Evolutionary conservation across 78 protist genomes (phyloP).

Genomic region (Protostelium mycophagum): DNA sequence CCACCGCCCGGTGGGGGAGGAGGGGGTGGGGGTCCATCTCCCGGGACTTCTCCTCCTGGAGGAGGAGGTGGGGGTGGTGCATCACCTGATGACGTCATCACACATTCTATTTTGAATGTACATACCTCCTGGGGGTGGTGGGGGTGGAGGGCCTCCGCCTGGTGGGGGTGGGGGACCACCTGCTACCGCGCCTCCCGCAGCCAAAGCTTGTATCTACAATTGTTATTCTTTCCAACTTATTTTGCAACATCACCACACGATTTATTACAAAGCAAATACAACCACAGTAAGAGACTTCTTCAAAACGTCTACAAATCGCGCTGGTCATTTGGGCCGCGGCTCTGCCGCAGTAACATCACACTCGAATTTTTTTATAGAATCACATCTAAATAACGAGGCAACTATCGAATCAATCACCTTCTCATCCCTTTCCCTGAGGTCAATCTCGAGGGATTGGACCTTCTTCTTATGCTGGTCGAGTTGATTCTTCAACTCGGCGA

Average conservation of each 20-base stretch:
- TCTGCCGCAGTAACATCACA: too few species aligned
- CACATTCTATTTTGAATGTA: not conserved
- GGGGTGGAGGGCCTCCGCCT: conserved; percentile 43
- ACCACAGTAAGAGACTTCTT: too few species aligned
- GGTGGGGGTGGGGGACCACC: not conserved
- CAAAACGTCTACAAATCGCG: too few species aligned
- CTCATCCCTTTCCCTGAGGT: not conserved
- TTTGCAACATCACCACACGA: too few species aligned
- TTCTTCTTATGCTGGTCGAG: not conserved
- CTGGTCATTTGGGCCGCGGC: too few species aligned
- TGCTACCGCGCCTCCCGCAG: not conserved
- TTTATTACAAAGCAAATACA: too few species aligned
- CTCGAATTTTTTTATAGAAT: not conserved
- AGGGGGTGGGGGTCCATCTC: not conserved
- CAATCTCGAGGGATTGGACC: not conserved
- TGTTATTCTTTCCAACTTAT: too few species aligned
- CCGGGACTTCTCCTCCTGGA: not conserved
- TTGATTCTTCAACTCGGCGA: not conserved
- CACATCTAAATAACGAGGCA: too few species aligned
- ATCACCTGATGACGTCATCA: too few species aligned
- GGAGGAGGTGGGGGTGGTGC: not conserved
- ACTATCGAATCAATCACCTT: too few species aligned
- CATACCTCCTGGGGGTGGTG: conserved; percentile 17
- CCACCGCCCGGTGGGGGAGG: not conserved
- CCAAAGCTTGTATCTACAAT: not conserved